Evolutionary conservation across 441 rosid species (phyloP).

Genomic region (Eutrema salsugineum): DNA sequence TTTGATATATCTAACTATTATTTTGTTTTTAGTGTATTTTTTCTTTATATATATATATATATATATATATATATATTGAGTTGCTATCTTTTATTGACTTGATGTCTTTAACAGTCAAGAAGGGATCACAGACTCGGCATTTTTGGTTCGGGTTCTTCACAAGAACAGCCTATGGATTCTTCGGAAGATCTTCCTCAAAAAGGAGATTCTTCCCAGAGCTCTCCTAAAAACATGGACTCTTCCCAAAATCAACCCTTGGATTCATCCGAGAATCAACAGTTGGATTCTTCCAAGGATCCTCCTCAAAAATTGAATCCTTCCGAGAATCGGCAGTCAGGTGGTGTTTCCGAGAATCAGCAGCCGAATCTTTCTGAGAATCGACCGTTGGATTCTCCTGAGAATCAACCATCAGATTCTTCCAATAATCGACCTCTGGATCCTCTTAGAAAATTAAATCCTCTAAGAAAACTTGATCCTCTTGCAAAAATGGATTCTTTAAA

Average conservation of each 20-base stretch:
- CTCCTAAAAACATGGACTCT: background rate
- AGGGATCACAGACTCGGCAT: background rate
- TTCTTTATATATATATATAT: no score
- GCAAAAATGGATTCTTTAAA: background rate
- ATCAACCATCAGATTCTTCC: background rate
- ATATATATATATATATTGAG: no score
- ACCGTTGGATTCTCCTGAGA: background rate
- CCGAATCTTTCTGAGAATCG: background rate
- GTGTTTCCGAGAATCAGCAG: background rate
- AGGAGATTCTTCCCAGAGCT: background rate
- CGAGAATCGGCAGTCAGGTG: background rate
- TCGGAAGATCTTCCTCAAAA: background rate
- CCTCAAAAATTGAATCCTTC: background rate
- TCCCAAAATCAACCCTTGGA: background rate
- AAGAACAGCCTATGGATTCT: background rate
- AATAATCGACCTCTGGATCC: background rate
- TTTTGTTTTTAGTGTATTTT: background rate
- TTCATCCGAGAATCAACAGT: background rate
- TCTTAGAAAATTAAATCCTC: no score
- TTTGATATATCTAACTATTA: background rate
- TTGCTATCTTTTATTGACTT: background rate
- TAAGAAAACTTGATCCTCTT: no score
- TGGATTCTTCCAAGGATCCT: background rate
- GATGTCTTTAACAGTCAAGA: background rate
- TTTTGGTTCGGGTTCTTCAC: constrained; percentile 1